Base-by-base conservation (phyloP, 2,329 filamentous ascomycete genomes). In the Fusarium mundagurra region DNA sequence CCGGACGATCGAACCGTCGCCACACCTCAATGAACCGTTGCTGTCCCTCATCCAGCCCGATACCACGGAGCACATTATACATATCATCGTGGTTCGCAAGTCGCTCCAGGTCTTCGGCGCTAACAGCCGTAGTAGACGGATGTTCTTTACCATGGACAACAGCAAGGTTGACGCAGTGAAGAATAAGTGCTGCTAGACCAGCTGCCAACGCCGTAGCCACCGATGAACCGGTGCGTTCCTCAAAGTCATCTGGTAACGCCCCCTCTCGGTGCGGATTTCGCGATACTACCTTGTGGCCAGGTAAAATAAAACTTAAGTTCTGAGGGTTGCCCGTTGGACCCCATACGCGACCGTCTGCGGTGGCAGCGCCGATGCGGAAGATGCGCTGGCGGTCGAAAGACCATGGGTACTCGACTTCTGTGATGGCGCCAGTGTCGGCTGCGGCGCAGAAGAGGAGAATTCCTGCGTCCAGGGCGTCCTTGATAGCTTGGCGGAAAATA, bases 171-270 rank as follows among this genome's bases (percentile, higher is more conserved):
- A 57, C 54, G 7, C 54, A 57, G 6, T 57, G 38, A 2, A 57
- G 8, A 6, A 82, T 74, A 24, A 81, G 64, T 10, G 79, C 80
- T 8, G 78, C 80, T 12, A 79, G 63, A 1, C 80, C 80, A 3
- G 79, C 67, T 5, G 76, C 80, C 5, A 82, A 59, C 1, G 80
- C 80, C 7, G 80, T 81, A 6, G 80, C 75, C 0, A 81, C 62
- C 12, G 74, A 78, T 0, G 74, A 80, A 1, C 78, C 67, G 0
- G 72, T 69, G 2, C 24, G 58, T 14, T 73, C 58, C 14, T 73
- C 67, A 36, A 55, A 53, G 8, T 31, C 61, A 9, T 61, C 36
- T 29, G 48, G 67, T 5, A 64, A 38, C 5, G 60, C 50, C 1
- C 45, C 29, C 16, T 57, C 53, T 7, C 33, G 27, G 5, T 44